A percentile compares a stretch with the other conserved stretches of the same genome.
These are phyloP conservation scores for Rhizopogon sp. DNA, from an alignment of 768 basidiomycete species.

Conservation along the genomic window DNA sequence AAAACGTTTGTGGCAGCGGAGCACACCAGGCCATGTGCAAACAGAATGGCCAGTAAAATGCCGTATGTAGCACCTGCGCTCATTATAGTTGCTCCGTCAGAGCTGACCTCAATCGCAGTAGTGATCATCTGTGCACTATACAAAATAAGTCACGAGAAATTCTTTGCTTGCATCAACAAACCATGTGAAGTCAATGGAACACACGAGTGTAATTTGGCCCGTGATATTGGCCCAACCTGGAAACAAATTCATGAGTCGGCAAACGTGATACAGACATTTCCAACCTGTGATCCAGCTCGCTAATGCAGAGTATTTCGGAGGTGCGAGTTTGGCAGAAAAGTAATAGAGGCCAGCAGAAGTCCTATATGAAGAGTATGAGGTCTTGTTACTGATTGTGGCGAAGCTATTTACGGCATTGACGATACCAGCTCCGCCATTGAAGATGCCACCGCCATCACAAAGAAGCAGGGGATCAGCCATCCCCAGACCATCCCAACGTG, in stretches of 20 bases:
- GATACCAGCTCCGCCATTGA: constrained; percentile 73
- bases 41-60: constrained; percentile 58
- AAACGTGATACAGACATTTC: neutral
- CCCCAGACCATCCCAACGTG: constrained; percentile 78
- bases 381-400: neutral
- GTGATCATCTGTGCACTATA: constrained; percentile 71
- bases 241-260: constrained; percentile 24
- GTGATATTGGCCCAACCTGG: constrained; percentile 71
- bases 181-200: constrained; percentile 73
- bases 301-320: constrained; percentile 52
- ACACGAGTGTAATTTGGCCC: constrained; percentile 64
- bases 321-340: constrained; percentile 72
- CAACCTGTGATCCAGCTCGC: constrained; percentile 59
- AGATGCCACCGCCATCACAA: constrained; percentile 62
- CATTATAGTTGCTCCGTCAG: constrained; percentile 48
- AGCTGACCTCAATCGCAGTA: constrained; percentile 58
- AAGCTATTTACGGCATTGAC: constrained; percentile 57
- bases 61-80: constrained; percentile 61
- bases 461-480: constrained; percentile 67
- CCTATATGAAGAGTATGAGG: constrained; percentile 25
- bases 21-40: constrained; percentile 66
- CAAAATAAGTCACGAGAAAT: neutral
- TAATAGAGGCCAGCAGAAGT: constrained; percentile 79
- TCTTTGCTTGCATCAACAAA: constrained; percentile 14
- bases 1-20: constrained; percentile 63